These are phyloP conservation scores for Xylogone sp. DNA, from an alignment of 2,329 filamentous ascomycete genomes.

Conservation along the genomic window DNA sequence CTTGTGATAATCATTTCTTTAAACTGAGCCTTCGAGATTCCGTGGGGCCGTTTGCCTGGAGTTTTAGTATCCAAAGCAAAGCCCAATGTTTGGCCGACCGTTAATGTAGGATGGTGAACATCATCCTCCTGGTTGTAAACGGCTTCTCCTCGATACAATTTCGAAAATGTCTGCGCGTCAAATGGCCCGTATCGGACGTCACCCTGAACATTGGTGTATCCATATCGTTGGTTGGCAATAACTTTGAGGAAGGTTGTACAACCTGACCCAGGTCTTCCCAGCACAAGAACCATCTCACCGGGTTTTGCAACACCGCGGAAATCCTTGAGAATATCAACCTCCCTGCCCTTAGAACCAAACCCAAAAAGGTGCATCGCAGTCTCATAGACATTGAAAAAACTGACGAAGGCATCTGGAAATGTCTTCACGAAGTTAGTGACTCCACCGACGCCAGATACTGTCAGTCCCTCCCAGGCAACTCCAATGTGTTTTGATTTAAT, in stretches of 20 bases:
- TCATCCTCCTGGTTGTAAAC: slow-evolving; percentile 88
- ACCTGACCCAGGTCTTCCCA: slow-evolving; percentile 34
- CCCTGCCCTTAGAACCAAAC: slow-evolving; percentile 60
- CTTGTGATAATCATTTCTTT: slow-evolving; percentile 71
- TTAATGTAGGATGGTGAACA: slow-evolving; percentile 76
- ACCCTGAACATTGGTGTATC: slow-evolving; percentile 59
- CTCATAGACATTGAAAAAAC: slow-evolving; percentile 71
- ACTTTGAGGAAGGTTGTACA: slow-evolving; percentile 53
- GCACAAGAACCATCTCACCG: slow-evolving; percentile 68
- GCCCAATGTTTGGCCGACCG: slow-evolving; percentile 80
- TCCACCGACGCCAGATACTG: slow-evolving; percentile 72
- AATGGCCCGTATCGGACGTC: slow-evolving; percentile 77
- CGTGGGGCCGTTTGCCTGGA: slow-evolving; percentile 72
- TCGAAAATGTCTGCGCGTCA: slow-evolving; percentile 62
- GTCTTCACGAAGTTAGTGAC: slow-evolving; percentile 67
- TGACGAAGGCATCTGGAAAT: slow-evolving; percentile 68
- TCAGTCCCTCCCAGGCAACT: slow-evolving; percentile 74
- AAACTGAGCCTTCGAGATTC: slow-evolving; percentile 69
- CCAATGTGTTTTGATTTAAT: slow-evolving; percentile 79
- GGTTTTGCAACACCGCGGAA: slow-evolving; percentile 71
- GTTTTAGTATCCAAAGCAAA: slow-evolving; percentile 85
- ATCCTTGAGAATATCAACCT: slow-evolving; percentile 69
- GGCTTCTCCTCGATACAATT: slow-evolving; percentile 74
- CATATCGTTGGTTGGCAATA: slow-evolving; percentile 50
- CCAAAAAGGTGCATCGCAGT: slow-evolving; percentile 63